phyloP scores from a whole-genome alignment of 208 protist species.

The Leishmania gerbilli region DNA sequence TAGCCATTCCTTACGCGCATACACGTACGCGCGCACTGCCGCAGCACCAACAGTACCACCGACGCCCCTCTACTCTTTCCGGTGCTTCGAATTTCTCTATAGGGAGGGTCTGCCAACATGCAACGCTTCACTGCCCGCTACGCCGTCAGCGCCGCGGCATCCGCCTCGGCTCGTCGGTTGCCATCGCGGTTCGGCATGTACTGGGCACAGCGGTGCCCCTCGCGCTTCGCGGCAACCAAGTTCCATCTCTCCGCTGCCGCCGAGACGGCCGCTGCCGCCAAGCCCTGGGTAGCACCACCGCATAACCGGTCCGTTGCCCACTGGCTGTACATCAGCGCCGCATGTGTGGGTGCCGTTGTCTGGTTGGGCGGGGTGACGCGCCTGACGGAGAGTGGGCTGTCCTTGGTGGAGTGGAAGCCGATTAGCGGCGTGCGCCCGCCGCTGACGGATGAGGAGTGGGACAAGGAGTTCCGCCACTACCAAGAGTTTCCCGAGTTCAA shows the following conservation, averaged over 20 bases:
- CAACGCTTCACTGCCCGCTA: slow-evolving; percentile 22
- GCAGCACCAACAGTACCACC: neutral
- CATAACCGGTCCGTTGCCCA: slow-evolving; percentile 72
- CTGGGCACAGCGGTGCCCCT: slow-evolving; percentile 21
- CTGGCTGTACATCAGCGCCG: slow-evolving; percentile 90
- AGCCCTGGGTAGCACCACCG: slow-evolving; percentile 33
- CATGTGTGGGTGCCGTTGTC: slow-evolving; percentile 90
- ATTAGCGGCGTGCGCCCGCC: slow-evolving; percentile 91
- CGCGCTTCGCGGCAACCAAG: slow-evolving; percentile 15
- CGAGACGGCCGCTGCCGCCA: slow-evolving; percentile 7
- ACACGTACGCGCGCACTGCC: neutral
- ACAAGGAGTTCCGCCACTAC: slow-evolving; percentile 96
- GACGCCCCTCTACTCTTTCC: neutral
- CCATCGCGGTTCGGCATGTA: slow-evolving; percentile 7
- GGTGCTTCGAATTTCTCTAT: neutral
- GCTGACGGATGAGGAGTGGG: slow-evolving; percentile 92
- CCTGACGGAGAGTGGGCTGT: slow-evolving; percentile 94
- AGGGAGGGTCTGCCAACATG: slow-evolving; percentile 17
- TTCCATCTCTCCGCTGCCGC: slow-evolving; percentile 11
- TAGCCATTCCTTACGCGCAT: neutral
- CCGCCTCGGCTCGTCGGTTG: slow-evolving; percentile 8
- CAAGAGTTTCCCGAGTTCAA: slow-evolving; percentile 96
- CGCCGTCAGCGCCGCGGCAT: slow-evolving; percentile 9
- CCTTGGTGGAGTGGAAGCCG: slow-evolving; percentile 95
- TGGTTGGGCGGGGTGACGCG: slow-evolving; percentile 95